These are phyloP conservation scores for Claviceps sorghi DNA, from an alignment of 2,329 filamentous ascomycete species.

Conservation along the genomic window DNA sequence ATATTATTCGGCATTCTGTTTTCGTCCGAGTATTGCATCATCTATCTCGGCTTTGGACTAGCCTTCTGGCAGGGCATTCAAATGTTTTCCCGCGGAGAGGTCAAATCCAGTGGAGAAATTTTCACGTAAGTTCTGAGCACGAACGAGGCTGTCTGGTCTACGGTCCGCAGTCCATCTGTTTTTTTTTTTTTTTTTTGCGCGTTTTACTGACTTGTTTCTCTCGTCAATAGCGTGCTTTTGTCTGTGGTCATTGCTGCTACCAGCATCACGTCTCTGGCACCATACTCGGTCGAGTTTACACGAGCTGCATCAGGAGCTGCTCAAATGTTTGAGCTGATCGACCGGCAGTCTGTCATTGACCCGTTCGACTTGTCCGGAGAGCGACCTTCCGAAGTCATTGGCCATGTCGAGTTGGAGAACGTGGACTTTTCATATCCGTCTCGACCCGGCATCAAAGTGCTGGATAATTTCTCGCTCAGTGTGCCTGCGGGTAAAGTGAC, in stretches of 20 bases:
- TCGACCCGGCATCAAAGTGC: slow-evolving; percentile 25
- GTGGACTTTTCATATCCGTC: slow-evolving; percentile 32
- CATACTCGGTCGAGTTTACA: slow-evolving; percentile 24
- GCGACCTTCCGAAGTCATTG: slow-evolving; percentile 12
- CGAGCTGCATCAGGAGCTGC: slow-evolving; percentile 21
- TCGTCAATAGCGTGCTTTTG: slow-evolving; percentile 19
- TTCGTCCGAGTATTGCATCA: slow-evolving; percentile 24
- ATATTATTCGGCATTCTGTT: slow-evolving; percentile 24
- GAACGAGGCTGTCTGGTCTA: background rate
- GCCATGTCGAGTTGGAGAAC: slow-evolving; percentile 23
- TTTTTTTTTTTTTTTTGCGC: background rate
- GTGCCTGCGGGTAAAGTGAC: slow-evolving; percentile 32
- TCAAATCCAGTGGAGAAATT: slow-evolving; percentile 22
- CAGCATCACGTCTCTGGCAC: slow-evolving; percentile 22
- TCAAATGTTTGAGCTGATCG: background rate
- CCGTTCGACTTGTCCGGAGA: slow-evolving; percentile 15
- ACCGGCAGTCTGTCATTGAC: background rate
- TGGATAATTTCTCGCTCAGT: slow-evolving; percentile 26
- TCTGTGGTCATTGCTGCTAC: slow-evolving; percentile 24
- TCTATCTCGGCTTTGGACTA: slow-evolving; percentile 27
- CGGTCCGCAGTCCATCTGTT: background rate
- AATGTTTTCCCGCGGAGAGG: slow-evolving; percentile 20
- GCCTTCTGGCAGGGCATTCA: slow-evolving; percentile 31
- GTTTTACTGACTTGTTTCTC: background rate
- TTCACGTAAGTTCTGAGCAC: slow-evolving; percentile 19